Conservation (phyloP, 148 eudicot species). For the Mesembryanthemum crystallinum region DNA sequence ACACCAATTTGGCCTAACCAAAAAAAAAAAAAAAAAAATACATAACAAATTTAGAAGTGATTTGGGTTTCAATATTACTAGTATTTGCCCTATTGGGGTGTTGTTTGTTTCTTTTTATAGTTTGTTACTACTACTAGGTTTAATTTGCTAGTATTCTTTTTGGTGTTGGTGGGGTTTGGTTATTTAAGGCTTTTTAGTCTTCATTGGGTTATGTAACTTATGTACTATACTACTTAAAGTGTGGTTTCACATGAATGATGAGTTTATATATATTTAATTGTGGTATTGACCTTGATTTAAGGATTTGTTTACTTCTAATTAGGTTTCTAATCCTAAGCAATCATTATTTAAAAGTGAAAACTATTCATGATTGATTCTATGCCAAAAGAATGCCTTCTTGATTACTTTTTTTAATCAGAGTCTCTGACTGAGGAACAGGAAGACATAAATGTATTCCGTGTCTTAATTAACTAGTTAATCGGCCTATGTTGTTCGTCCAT, state of each 20-base stretch:
- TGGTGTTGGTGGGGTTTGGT: slow-evolving; percentile 5
- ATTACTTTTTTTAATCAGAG: neutral
- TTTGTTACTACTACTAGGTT: neutral
- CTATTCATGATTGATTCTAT: slow-evolving; percentile 1
- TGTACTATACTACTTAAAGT: too few species aligned
- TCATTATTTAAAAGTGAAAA: slow-evolving; percentile 6
- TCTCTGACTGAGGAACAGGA: neutral
- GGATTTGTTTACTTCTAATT: slow-evolving; percentile 9
- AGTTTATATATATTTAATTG: too few species aligned
- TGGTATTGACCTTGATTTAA: neutral
- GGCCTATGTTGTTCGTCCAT: neutral
- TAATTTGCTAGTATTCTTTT: slow-evolving; percentile 14
- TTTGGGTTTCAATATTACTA: neutral
- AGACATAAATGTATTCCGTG: neutral
- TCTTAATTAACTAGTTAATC: neutral
- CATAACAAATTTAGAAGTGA: too few species aligned
- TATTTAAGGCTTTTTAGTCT: neutral
- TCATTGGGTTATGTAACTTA: too few species aligned
- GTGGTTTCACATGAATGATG: too few species aligned
- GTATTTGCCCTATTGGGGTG: slow-evolving; percentile 7
- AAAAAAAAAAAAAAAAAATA: neutral
- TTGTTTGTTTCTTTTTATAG: neutral
- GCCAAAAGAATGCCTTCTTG: neutral
- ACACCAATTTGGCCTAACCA: neutral
- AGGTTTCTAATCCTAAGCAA: neutral